Conservation (phyloP, 2,329 filamentous ascomycete genomes). For the Paraconiothyrium brasiliense region DNA sequence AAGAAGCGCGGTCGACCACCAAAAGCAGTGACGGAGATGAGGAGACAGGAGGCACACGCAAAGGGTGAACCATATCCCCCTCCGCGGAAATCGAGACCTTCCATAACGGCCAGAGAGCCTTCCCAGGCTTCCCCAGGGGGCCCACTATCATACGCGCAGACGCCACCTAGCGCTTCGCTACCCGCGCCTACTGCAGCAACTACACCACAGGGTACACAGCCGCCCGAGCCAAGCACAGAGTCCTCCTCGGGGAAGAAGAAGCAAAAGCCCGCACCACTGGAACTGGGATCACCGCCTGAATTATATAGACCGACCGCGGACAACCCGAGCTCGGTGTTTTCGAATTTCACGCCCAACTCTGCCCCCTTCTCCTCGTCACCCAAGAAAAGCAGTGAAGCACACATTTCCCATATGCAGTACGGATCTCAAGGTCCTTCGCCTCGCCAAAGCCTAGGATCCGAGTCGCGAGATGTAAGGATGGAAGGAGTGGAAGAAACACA, state of each 20-base stretch:
- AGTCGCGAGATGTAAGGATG: conserved; percentile 42
- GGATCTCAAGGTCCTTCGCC: background rate
- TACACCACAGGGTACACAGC: conserved; percentile 42
- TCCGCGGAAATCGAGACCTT: conserved; percentile 44
- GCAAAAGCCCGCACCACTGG: conserved; percentile 44
- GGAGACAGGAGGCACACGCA: conserved; percentile 52
- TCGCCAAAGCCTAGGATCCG: conserved; percentile 9
- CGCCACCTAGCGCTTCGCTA: conserved; percentile 36
- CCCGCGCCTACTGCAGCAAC: conserved; percentile 30
- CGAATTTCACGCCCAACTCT: conserved; percentile 48
- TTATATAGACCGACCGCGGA: conserved; percentile 35
- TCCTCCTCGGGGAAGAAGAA: conserved; percentile 49
- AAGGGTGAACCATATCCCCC: conserved; percentile 52
- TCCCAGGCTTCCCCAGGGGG: conserved; percentile 36
- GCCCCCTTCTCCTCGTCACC: conserved; percentile 46
- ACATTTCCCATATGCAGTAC: conserved; percentile 9
- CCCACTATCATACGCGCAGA: conserved; percentile 35
- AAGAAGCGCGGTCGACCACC: conserved; percentile 60
- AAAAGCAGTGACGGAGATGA: conserved; percentile 57
- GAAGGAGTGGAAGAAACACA: conserved; percentile 51
- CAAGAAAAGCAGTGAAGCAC: conserved; percentile 36
- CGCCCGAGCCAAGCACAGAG: conserved; percentile 39
- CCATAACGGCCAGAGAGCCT: conserved; percentile 40
- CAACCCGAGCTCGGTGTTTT: conserved; percentile 40
- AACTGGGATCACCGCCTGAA: conserved; percentile 46